Percentiles rank a stretch among this genome's conserved stretches.
These are phyloP conservation scores for Umbelopsis isabellina DNA, from an alignment of 192 early-diverging fungal genomes.

Conservation along the genomic window DNA sequence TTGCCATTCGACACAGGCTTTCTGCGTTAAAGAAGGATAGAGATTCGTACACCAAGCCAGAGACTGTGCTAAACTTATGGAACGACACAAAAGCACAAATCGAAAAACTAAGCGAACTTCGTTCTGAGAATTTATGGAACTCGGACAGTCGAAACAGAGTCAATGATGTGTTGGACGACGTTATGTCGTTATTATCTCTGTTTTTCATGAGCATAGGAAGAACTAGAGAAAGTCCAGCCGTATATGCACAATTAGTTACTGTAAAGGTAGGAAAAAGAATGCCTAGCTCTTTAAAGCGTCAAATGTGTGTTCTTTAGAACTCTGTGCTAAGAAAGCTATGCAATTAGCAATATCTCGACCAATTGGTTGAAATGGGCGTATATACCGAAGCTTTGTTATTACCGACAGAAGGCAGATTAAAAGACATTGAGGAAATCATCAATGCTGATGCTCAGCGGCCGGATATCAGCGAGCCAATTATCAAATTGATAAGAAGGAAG, in stretches of 20 bases:
- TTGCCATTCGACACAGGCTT: constrained; percentile 71
- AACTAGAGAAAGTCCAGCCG: constrained; percentile 75
- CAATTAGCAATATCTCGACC: constrained; percentile 39
- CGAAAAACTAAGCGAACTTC: constrained; percentile 37
- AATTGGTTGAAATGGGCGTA: constrained; percentile 40
- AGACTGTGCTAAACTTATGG: constrained; percentile 64
- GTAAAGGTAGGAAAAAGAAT: constrained; percentile 57
- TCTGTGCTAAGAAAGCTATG: background rate
- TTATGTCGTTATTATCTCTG: constrained; percentile 75
- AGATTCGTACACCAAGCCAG: constrained; percentile 65
- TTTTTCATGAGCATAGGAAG: constrained; percentile 79
- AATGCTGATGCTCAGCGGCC: constrained; percentile 45
- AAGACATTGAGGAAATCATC: constrained; percentile 63
- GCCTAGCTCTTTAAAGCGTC: too few species aligned
- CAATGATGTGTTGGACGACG: constrained; percentile 75
- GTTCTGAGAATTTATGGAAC: constrained; percentile 27
- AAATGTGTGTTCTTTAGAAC: background rate
- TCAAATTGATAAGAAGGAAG: constrained; percentile 49
- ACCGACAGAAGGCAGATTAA: constrained; percentile 62
- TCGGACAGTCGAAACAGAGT: constrained; percentile 48
- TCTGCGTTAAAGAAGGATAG: constrained; percentile 77
- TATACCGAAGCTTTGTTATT: constrained; percentile 57
- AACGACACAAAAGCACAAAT: constrained; percentile 61
- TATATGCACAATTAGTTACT: constrained; percentile 75
- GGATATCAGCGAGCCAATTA: constrained; percentile 40